A percentile compares a stretch with the other conserved stretches of the same genome.
phyloP scores from a whole-genome alignment of 805 yeast genomes.

The Myxozyma sirexii region DNA sequence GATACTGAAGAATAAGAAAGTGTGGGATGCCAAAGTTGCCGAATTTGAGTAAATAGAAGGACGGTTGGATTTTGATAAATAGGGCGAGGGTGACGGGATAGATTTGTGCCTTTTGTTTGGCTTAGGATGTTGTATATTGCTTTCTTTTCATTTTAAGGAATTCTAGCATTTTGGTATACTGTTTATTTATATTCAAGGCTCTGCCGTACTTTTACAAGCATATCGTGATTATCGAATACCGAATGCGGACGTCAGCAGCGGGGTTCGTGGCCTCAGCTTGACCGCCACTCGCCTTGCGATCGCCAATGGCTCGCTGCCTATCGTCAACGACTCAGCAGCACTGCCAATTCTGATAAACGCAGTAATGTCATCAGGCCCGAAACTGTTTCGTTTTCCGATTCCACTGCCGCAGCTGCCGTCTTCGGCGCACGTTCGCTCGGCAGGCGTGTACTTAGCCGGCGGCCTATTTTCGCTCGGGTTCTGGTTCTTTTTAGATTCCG shows the following conservation, averaged over 20 bases:
- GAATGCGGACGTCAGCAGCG: not conserved
- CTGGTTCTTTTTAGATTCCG: constrained; percentile 88
- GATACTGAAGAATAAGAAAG: constrained; percentile 8
- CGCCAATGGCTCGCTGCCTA: not conserved
- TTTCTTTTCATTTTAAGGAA: not conserved
- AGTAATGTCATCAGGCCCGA: constrained; percentile 19
- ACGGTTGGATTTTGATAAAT: no score
- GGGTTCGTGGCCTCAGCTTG: not conserved
- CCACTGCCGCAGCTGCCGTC: constrained; percentile 30
- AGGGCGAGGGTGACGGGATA: no score
- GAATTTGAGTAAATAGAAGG: not conserved
- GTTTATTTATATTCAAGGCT: not conserved
- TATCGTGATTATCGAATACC: not conserved
- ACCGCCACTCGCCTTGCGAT: no score
- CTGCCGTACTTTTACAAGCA: not conserved
- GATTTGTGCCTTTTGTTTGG: not conserved
- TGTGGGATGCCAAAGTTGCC: constrained; percentile 19
- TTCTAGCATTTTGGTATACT: not conserved
- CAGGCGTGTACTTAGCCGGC: constrained; percentile 43
- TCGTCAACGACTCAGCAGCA: no score
- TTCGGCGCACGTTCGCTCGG: constrained; percentile 34
- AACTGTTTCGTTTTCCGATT: constrained; percentile 33
- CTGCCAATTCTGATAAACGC: no score
- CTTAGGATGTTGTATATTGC: not conserved
- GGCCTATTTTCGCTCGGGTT: constrained; percentile 75